Conservation (phyloP, 2,329 filamentous ascomycete species). For the Dothistroma pini region DNA sequence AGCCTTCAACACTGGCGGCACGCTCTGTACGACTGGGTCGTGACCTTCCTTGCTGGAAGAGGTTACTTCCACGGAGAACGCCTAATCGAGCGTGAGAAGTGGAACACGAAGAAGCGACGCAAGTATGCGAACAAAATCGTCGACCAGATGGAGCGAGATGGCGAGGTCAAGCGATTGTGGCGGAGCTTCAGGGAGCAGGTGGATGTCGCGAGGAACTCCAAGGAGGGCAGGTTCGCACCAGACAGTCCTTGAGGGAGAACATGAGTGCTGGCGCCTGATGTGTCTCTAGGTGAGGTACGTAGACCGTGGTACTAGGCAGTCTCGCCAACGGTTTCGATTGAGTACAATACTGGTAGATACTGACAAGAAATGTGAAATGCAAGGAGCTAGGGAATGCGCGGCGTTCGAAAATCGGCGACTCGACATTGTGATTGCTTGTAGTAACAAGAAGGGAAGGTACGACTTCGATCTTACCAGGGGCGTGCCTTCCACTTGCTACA, state of each 20-base stretch:
- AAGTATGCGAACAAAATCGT: slow-evolving; percentile 62
- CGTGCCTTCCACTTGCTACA: background rate
- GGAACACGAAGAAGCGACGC: slow-evolving; percentile 57
- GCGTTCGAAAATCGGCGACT: too few relatives aligned
- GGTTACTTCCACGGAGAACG: slow-evolving; percentile 57
- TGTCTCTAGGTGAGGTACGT: background rate
- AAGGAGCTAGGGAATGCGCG: too few relatives aligned
- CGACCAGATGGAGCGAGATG: slow-evolving; percentile 58
- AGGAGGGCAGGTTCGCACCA: slow-evolving; percentile 32
- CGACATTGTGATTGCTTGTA: too few relatives aligned
- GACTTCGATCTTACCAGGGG: background rate
- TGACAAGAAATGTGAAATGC: too few relatives aligned
- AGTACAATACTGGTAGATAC: too few relatives aligned
- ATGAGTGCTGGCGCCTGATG: background rate
- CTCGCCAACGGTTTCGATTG: too few relatives aligned
- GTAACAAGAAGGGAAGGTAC: background rate
- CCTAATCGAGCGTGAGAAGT: slow-evolving; percentile 58
- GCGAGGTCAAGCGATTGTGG: slow-evolving; percentile 61
- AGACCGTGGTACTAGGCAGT: too few relatives aligned
- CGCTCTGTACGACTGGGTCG: slow-evolving; percentile 68
- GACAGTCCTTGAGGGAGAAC: slow-evolving; percentile 5
- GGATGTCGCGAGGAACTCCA: slow-evolving; percentile 53
- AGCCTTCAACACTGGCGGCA: slow-evolving; percentile 72
- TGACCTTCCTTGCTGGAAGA: slow-evolving; percentile 56
- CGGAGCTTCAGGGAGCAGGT: slow-evolving; percentile 62